phyloP scores from a whole-genome alignment of 495 filamentous ascomycete genomes.

The Neohortaea acidophila region DNA sequence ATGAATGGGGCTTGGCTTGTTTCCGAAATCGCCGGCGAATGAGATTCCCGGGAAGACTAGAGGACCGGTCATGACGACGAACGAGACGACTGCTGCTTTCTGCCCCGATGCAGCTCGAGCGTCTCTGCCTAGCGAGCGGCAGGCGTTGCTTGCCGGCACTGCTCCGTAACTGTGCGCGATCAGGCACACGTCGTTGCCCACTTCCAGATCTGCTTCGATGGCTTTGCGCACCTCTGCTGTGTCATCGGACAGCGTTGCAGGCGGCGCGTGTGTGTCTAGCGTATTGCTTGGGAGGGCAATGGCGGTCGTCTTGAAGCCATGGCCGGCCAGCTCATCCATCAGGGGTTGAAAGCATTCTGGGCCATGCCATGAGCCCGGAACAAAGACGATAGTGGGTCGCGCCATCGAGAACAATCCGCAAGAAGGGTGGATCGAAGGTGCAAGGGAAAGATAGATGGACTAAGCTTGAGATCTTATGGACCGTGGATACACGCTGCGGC shows the following conservation, averaged over 20 bases:
- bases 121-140: constrained; percentile 25
- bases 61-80: constrained; percentile 32
- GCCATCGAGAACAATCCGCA: too few species aligned
- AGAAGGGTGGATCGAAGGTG: too few species aligned
- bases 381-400: constrained; percentile 16
- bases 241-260: constrained; percentile 3
- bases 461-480: not conserved
- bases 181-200: constrained; percentile 22
- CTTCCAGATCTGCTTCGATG: constrained; percentile 1
- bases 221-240: constrained; percentile 6
- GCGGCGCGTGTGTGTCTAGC: constrained; percentile 2
- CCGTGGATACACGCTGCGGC: too few species aligned
- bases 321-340: constrained; percentile 1
- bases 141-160: constrained; percentile 25
- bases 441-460: not conserved
- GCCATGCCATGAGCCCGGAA: constrained; percentile 16
- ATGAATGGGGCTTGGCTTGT: constrained; percentile 1
- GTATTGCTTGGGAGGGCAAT: constrained; percentile 8
- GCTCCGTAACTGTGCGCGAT: constrained; percentile 30
- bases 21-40: constrained; percentile 2
- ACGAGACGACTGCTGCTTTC: constrained; percentile 29
- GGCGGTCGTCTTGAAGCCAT: constrained; percentile 8
- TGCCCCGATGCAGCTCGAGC: constrained; percentile 25
- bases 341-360: constrained; percentile 9
- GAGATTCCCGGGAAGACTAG: constrained; percentile 7